Base-by-base conservation (phyloP, 305 asterid genomes). In the Fraxinus albicans region DNA sequence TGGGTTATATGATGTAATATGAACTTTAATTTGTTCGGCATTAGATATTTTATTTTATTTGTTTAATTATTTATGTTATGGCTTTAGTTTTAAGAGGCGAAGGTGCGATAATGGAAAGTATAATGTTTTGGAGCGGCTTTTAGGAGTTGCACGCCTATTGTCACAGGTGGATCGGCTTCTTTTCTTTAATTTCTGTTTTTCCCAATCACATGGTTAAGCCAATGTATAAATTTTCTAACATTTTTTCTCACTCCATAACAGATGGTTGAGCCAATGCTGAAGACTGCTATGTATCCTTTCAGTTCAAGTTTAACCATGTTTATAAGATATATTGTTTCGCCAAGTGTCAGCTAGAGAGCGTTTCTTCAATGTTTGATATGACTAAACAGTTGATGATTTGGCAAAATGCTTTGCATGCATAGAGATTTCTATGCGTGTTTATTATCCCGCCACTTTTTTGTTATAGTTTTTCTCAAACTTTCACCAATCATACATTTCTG, bases 221-320 rank as follows among this genome's bases (percentile, higher is more conserved):
- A 40, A 42, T 33, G 29, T 38, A 34, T 79, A 76, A 8, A 77
- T 65, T n/a, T 40, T 85, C 58, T 72, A 12, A 77, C 77, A 75
- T 50, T 82, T 55, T 76, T 79, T 79, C 42, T 84, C 79, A 23
- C 74, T 73, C 70, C 85, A 67, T 85, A 87, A 87, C 94, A 96
- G 98, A 94, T 96, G 92, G 91, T 90, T 33, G 99, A 96, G 80
- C 97, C 98, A 42, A 84, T 95, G 89, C 83, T 96, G 83, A 94
- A 87, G 91, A 95, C 95, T 84, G 95, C 94, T 82, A 90, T 86
- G 97, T 94, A 94, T 94, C 98, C 97, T 93, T 77, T 78, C 33
- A 1, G n/a, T 82, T 69, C 29, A 7, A 31, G 58, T 80, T 47
- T 77, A 72, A 9, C 13, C 31, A 63, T 63, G 15, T 10, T 23